phyloP scores from a whole-genome alignment of 177 flowering plant species.

The Vitis hybrid region DNA sequence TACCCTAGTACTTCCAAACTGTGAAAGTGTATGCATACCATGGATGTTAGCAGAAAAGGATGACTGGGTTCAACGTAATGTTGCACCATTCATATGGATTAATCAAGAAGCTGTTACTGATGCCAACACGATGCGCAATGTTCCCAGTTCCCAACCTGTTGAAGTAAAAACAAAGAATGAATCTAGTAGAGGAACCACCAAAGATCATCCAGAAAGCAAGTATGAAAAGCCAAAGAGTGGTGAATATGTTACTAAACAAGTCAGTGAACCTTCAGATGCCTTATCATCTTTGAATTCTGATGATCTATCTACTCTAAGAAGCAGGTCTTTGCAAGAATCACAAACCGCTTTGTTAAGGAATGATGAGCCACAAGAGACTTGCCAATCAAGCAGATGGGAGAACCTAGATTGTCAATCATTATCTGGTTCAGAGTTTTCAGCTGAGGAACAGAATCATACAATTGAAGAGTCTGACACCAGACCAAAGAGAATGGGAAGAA shows the following conservation, averaged over 20 bases:
- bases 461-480: constrained; percentile 45
- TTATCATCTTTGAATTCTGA: constrained; percentile 13
- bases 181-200: constrained; percentile 16
- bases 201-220: constrained; percentile 21
- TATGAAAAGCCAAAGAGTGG: constrained; percentile 19
- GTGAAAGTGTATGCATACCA: constrained; percentile 69
- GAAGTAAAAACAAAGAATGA: constrained; percentile 28
- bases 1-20: constrained; percentile 84
- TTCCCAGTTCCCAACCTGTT: constrained; percentile 22
- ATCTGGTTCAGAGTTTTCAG: constrained; percentile 17
- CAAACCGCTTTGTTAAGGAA: constrained; percentile 40
- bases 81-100: constrained; percentile 78
- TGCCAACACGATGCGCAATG: constrained; percentile 21
- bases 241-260: constrained; percentile 18
- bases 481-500: constrained; percentile 62
- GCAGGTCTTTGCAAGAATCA: constrained; percentile 37
- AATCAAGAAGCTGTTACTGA: constrained; percentile 47
- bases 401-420: constrained; percentile 20
- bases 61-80: constrained; percentile 81
- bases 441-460: constrained; percentile 22
- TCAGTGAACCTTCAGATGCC: constrained; percentile 16
- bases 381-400: constrained; percentile 17
- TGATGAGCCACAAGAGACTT: constrained; percentile 27
- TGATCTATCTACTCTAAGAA: constrained; percentile 16
- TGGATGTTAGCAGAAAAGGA: constrained; percentile 94